These are phyloP conservation scores for Aspergillus steynii DNA, from an alignment of 495 filamentous ascomycete species.

Conservation along the genomic window DNA sequence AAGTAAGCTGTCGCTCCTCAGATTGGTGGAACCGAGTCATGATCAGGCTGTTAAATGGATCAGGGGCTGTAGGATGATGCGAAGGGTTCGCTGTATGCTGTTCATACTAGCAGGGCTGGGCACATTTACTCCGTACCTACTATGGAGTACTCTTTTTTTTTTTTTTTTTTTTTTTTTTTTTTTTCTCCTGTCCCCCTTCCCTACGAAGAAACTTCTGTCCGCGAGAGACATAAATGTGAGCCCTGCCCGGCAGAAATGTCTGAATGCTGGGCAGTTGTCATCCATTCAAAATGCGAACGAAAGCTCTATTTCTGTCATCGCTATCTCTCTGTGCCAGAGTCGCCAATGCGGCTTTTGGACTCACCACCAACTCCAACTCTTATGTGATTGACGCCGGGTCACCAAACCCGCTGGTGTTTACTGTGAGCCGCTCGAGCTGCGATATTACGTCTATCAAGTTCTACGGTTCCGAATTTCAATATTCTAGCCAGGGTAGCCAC, in stretches of 20 bases:
- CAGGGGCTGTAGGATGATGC: slow-evolving; percentile 9
- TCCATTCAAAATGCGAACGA: slow-evolving; percentile 23
- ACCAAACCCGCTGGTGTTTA: slow-evolving; percentile 54
- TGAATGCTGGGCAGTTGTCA: background rate
- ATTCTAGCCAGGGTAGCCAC: slow-evolving; percentile 51
- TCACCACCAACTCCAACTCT: slow-evolving; percentile 24
- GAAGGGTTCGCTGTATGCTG: background rate
- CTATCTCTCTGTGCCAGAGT: slow-evolving; percentile 24
- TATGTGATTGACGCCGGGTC: slow-evolving; percentile 58
- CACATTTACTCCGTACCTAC: background rate
- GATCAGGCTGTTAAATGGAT: slow-evolving; percentile 3
- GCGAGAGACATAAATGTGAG: background rate
- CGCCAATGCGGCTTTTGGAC: slow-evolving; percentile 33
- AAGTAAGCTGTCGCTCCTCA: slow-evolving; percentile 2
- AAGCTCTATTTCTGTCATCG: slow-evolving; percentile 20
- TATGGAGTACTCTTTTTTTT: too few species aligned
- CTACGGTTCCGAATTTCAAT: slow-evolving; percentile 59
- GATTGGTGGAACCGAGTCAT: slow-evolving; percentile 16
- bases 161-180: background rate
- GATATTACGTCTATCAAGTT: slow-evolving; percentile 65
- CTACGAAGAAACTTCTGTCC: slow-evolving; percentile 2
- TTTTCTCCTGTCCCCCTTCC: background rate
- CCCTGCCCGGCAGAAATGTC: background rate
- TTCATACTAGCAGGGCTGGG: background rate
- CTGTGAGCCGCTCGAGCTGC: slow-evolving; percentile 56